Conservation (phyloP, 192 early-diverging fungal genomes). For the Allomyces macrogynus region DNA sequence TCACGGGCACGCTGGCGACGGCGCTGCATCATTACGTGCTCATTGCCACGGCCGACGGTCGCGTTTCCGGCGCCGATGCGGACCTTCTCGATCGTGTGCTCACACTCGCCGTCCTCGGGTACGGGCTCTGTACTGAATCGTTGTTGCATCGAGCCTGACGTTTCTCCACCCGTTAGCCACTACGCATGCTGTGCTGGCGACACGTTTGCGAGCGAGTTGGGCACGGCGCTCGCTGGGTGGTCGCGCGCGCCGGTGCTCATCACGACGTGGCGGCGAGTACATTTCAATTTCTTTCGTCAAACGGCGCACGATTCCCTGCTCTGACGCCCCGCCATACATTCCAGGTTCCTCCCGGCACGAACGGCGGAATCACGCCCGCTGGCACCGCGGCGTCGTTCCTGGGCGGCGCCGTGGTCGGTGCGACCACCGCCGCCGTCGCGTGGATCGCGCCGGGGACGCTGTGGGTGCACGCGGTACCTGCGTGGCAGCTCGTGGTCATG, state of each 20-base stretch:
- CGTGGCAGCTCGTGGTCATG: background rate
- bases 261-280: background rate
- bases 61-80: background rate
- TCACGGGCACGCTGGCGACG: background rate
- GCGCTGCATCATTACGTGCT: too few relatives aligned
- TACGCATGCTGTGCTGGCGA: background rate
- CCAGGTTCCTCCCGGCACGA: background rate
- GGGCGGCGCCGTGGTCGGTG: background rate
- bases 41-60: too few relatives aligned
- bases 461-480: background rate
- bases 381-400: background rate
- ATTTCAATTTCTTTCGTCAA: too few relatives aligned
- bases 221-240: background rate
- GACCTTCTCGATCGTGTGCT: background rate
- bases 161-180: background rate
- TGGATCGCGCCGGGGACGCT: background rate
- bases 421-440: background rate
- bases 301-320: too few relatives aligned
- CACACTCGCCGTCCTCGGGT: background rate
- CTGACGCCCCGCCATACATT: too few relatives aligned
- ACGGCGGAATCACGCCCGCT: background rate
- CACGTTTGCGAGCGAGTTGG: background rate
- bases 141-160: too few relatives aligned
- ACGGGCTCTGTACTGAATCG: too few relatives aligned
- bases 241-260: background rate